These are phyloP conservation scores for Ophiognomonia clavigignenti-juglandacearum DNA, from an alignment of 2,329 filamentous ascomycete genomes.

Conservation along the genomic window DNA sequence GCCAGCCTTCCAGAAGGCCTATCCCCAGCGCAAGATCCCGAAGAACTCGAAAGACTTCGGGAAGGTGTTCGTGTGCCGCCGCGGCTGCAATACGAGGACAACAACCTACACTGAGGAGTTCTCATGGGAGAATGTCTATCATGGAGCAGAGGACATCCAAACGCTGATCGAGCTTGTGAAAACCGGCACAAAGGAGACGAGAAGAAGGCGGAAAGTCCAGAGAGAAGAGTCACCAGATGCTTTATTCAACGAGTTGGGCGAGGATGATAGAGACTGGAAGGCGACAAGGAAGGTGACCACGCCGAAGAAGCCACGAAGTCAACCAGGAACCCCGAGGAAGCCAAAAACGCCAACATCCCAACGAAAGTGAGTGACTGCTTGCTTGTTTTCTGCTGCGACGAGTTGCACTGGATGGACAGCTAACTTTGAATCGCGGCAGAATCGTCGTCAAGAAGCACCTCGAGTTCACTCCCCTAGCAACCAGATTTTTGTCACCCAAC, in stretches of 20 bases:
- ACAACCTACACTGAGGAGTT: constrained; percentile 92
- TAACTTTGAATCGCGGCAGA: constrained; percentile 25
- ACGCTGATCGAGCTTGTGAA: constrained; percentile 63
- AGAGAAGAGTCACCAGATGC: constrained; percentile 26
- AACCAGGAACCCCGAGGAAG: constrained; percentile 50
- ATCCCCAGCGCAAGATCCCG: constrained; percentile 71
- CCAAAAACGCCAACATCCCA: constrained; percentile 39
- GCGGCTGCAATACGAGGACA: constrained; percentile 84
- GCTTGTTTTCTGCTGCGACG: constrained; percentile 24
- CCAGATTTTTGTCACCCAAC: constrained; percentile 71
- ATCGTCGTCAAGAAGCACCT: constrained; percentile 80
- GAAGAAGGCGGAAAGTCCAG: constrained; percentile 35
- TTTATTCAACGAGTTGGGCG: constrained; percentile 25
- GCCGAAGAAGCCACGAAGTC: constrained; percentile 26
- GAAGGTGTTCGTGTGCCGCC: constrained; percentile 84
- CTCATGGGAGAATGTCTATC: constrained; percentile 80
- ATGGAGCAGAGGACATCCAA: constrained; percentile 58
- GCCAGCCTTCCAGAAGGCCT: constrained; percentile 59
- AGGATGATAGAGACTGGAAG: constrained; percentile 29
- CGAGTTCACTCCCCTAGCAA: constrained; percentile 93
- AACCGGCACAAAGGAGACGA: constrained; percentile 66
- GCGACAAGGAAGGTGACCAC: constrained; percentile 24
- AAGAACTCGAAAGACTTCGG: constrained; percentile 69
- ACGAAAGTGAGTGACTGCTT: constrained; percentile 27
- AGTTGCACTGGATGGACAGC: constrained; percentile 36